Percentiles rank a stretch among this genome's conserved stretches.
These are phyloP conservation scores for Sarocladium oryzae DNA, from an alignment of 2,329 filamentous ascomycete genomes.

Conservation along the genomic window DNA sequence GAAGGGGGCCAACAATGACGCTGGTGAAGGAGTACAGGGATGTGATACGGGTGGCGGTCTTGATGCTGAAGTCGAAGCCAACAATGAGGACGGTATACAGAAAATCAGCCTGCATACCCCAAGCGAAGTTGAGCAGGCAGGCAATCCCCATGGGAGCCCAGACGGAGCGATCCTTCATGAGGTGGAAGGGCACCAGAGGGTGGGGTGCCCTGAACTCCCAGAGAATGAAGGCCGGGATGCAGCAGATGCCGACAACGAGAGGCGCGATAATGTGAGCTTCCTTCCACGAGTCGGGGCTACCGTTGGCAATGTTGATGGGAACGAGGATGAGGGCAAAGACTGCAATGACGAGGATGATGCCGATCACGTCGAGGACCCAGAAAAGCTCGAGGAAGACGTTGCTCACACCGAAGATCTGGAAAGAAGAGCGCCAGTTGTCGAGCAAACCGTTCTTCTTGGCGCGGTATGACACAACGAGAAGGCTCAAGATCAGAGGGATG, in stretches of 20 bases:
- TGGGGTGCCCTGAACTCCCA: conserved; percentile 42
- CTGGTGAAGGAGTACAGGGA: conserved; percentile 53
- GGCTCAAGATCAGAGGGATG: conserved; percentile 47
- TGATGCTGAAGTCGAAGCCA: conserved; percentile 52
- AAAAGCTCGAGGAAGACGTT: conserved; percentile 34
- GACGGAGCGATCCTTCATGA: conserved; percentile 57
- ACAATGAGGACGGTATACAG: conserved; percentile 57
- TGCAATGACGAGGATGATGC: conserved; percentile 39
- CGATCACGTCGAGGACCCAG: conserved; percentile 39
- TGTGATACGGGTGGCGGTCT: conserved; percentile 50
- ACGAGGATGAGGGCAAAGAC: conserved; percentile 39
- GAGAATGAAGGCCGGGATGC: conserved; percentile 44
- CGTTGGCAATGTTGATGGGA: conserved; percentile 40
- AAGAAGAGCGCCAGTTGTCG: conserved; percentile 25
- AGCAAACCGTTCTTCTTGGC: conserved; percentile 46
- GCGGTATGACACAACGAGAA: conserved; percentile 43
- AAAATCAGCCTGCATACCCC: conserved; percentile 59
- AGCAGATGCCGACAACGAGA: conserved; percentile 37
- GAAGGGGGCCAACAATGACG: conserved; percentile 49
- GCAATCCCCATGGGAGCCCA: conserved; percentile 58
- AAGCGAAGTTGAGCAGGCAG: conserved; percentile 48
- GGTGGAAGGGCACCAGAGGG: conserved; percentile 52
- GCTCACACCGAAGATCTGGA: conserved; percentile 24
- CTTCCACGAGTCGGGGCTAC: conserved; percentile 29
- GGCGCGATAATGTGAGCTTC: conserved; percentile 34